Evolutionary conservation across 1,284 basidiomycete genomes (phyloP).

Genomic region (Melampsora larici-populina): DNA sequence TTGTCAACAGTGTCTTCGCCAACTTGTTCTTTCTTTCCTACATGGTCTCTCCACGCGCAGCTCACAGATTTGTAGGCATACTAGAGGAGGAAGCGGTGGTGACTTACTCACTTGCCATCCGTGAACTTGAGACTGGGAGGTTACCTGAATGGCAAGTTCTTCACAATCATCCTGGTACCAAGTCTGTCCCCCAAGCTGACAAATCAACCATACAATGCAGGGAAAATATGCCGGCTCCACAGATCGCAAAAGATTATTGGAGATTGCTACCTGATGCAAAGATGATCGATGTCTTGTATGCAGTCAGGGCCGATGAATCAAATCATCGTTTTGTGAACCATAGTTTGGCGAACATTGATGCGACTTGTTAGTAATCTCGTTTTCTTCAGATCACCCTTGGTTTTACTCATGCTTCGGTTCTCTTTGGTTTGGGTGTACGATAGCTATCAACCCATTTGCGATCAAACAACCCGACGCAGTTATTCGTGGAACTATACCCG

Average conservation of each 20-base stretch:
- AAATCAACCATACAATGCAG: slow-evolving; percentile 50
- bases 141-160: slow-evolving; percentile 72
- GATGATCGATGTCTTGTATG: slow-evolving; percentile 80
- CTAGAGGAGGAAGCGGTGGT: slow-evolving; percentile 91
- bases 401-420: not conserved
- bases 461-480: slow-evolving; percentile 81
- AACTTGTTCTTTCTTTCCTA: slow-evolving; percentile 87
- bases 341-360: slow-evolving; percentile 77
- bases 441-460: slow-evolving; percentile 87
- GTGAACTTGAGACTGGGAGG: slow-evolving; percentile 76
- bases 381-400: not conserved
- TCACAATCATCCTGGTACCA: not conserved
- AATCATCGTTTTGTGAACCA: slow-evolving; percentile 88
- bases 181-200: no score
- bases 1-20: slow-evolving; percentile 66
- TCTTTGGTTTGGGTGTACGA: slow-evolving; percentile 46
- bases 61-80: slow-evolving; percentile 91
- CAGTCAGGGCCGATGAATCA: slow-evolving; percentile 86
- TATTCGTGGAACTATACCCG: slow-evolving; percentile 69
- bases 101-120: slow-evolving; percentile 66
- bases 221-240: slow-evolving; percentile 68
- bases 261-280: slow-evolving; percentile 69
- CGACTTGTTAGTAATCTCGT: slow-evolving; percentile 49
- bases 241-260: slow-evolving; percentile 88
- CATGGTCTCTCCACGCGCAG: slow-evolving; percentile 72